Evolutionary conservation across 768 basidiomycete species (phyloP), one percentile per base, ranked within the genome.

Genomic region (Steccherinum ochraceum): DNA sequence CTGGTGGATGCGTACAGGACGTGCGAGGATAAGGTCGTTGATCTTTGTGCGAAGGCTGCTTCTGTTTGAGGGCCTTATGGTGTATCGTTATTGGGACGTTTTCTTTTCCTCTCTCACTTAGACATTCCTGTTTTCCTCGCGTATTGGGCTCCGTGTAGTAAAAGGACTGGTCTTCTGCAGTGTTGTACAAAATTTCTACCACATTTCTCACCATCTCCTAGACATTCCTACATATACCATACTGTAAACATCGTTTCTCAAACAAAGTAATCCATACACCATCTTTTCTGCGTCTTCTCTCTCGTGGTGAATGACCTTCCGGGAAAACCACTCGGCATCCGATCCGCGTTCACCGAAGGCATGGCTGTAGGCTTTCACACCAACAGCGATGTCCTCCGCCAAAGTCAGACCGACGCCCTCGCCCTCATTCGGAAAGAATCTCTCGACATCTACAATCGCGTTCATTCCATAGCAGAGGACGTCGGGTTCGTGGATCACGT

Each of bases 381-480:
- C 30, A 7, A 35, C 30, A 35, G 7, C 30, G 30, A 35, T 16
- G 30, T 7, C 30, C 30, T 7, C 30, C 7, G 7, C 30, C 7
- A 35, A 7, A 19, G 18, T 18, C 41, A 43, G 18, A 19, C 58
- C 4, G 39, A 61, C 44, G 67, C 67, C 18, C 61, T 85, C 39
- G 71, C 73, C 4, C 70, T 78, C 45, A 71, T 89, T 26, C 79
- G 86, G 10, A 81, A 74, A 56, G 85, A 89, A 56, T 82, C 83
- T 3, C 66, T 83, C 20, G 89, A 92, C 63, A 72, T 93, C 20
- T 94, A 80, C 72, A 93, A 93, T 61, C 84, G 95, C 7, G 63
- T 97, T 1, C 91, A 89, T 56, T 95, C 93, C 5, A 87, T 98
- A 50, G 72, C 73, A 3, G 79, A 87, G 50, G 95, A 97, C 58